Conservation (phyloP, 371 early-diverging fungal genomes). For the Synchytrium microbalum region DNA sequence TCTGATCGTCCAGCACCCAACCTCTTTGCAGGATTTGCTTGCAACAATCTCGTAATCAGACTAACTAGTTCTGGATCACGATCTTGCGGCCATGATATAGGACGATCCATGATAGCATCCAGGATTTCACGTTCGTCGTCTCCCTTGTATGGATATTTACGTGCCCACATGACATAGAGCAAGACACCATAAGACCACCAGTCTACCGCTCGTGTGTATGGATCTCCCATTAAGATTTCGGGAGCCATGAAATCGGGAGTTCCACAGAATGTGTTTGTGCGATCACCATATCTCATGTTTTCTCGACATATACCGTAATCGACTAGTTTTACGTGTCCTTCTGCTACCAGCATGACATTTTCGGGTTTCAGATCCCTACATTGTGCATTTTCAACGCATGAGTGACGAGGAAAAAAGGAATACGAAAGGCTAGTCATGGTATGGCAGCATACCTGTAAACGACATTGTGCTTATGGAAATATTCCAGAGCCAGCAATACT, state of each 20-base stretch:
- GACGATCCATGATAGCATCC: constrained; percentile 71
- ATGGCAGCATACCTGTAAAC: constrained; percentile 44
- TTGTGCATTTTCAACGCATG: background rate
- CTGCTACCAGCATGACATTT: constrained; percentile 37
- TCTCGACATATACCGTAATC: constrained; percentile 69
- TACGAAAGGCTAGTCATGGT: background rate
- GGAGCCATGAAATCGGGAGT: constrained; percentile 74
- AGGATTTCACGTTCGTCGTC: constrained; percentile 92
- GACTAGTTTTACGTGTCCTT: constrained; percentile 57
- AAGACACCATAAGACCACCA: constrained; percentile 68
- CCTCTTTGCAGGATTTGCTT: constrained; percentile 40
- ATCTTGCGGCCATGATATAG: constrained; percentile 4
- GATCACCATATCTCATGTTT: constrained; percentile 43
- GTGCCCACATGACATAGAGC: constrained; percentile 58
- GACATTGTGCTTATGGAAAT: constrained; percentile 54
- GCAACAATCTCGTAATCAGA: constrained; percentile 26
- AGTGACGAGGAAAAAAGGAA: constrained; percentile 5
- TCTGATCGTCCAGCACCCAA: constrained; percentile 42
- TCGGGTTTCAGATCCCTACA: constrained; percentile 45
- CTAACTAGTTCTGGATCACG: background rate
- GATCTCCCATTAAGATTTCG: constrained; percentile 45
- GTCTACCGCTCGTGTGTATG: constrained; percentile 52
- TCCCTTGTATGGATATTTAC: constrained; percentile 83
- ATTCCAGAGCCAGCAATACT: constrained; percentile 54
- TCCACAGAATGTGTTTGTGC: constrained; percentile 57